A percentile compares a stretch with the other conserved stretches of the same genome.
Evolutionary conservation across 2,329 filamentous ascomycete genomes (phyloP).

Genomic region (Leptosphaerulina australis): DNA sequence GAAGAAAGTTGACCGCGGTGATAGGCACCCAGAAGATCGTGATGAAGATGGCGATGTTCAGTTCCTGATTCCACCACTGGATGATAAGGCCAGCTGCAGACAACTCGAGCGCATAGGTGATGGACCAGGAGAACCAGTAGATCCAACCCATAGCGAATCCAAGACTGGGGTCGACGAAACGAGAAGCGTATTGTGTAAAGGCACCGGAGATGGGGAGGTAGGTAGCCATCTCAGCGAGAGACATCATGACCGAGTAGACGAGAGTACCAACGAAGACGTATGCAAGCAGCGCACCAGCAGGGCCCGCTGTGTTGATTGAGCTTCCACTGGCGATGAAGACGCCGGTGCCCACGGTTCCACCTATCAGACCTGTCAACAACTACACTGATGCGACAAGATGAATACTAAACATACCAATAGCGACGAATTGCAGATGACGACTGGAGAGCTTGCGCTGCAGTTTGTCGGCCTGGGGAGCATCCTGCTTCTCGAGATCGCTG

Average conservation of each 20-base stretch:
- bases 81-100: slow-evolving; percentile 76
- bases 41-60: slow-evolving; percentile 75
- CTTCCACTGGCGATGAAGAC: slow-evolving; percentile 59
- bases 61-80: slow-evolving; percentile 69
- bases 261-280: slow-evolving; percentile 66
- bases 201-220: slow-evolving; percentile 78
- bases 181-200: slow-evolving; percentile 76
- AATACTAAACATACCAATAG: slow-evolving; percentile 39
- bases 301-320: slow-evolving; percentile 57
- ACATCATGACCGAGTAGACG: slow-evolving; percentile 75
- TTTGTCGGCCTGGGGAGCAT: slow-evolving; percentile 28
- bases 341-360: slow-evolving; percentile 58
- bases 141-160: slow-evolving; percentile 83
- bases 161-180: slow-evolving; percentile 74
- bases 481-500: slow-evolving; percentile 48
- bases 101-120: slow-evolving; percentile 75
- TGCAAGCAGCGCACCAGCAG: slow-evolving; percentile 55
- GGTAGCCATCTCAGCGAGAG: slow-evolving; percentile 72
- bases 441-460: slow-evolving; percentile 47
- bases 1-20: slow-evolving; percentile 71
- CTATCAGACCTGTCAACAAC: slow-evolving; percentile 23
- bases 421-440: slow-evolving; percentile 49
- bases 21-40: slow-evolving; percentile 74
- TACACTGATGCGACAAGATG: too few species aligned
- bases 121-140: slow-evolving; percentile 80